Evolutionary conservation across 768 basidiomycete species (phyloP), one percentile per base, ranked within the genome.

Genomic region (Imleria badia): DNA sequence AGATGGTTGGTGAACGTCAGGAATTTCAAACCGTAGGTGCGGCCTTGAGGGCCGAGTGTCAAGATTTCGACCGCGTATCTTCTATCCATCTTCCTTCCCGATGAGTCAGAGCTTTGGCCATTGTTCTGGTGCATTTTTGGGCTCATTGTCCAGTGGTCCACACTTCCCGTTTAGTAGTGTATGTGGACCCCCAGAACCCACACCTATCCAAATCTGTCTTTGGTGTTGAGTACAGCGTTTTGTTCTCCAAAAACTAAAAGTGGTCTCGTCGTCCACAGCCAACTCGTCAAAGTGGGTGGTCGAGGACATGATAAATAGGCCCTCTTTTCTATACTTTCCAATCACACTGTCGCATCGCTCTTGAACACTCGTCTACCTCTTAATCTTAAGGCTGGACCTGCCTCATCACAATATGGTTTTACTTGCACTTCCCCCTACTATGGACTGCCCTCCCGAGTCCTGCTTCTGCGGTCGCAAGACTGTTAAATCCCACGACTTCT

Each of bases 381-480:
- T 13, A 2, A 48, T 36, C 35, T 26, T 1, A 42, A 33, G 31
- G 30, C 47, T 29, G 15, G 12, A 8, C 48, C 45, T 41, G 14
- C 14, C 35, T 14, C 30, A 58, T 52, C 19, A 42, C 11, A 38
- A 36, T 12, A 35, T 56, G 48, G 8, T 51, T 23, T n/a, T 47
- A 10, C 15, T 50, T 11, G n/a, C 29, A 36, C 45, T 55, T 33
- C 55, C 45, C 10, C 55, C 55, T 17, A 34, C 30, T 3, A 31
- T 56, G 29, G 56, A 64, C 15, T 22, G 54, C 31, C 51, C 57
- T 14, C 54, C 51, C 0, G 44, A 60, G 11, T 19, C 51, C 22
- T 70, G 69, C 42, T 57, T 61, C 34, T 70, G 69, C 12, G 70
- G 68, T 13, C 54, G 39, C 17, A 42, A 44, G 19, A 72, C 70